phyloP scores from a whole-genome alignment of 352 stramenopile species.

The Phytopythium chamaehyphon region DNA sequence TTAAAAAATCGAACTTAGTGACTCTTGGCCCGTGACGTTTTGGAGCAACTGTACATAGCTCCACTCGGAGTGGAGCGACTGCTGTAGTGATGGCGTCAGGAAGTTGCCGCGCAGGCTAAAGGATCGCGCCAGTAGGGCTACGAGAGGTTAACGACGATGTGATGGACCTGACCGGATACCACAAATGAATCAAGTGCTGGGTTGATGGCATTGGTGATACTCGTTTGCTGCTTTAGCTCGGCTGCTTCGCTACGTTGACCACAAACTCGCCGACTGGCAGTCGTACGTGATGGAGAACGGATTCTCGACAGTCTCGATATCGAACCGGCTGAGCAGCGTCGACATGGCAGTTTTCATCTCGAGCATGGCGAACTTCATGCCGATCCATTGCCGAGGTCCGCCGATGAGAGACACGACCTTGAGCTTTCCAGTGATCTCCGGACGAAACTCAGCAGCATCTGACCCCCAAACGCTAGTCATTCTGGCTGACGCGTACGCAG shows the following conservation, averaged over 20 bases:
- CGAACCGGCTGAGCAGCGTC: conserved; percentile 46
- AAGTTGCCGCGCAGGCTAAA: no score
- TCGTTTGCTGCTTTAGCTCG: neutral
- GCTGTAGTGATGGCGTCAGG: no score
- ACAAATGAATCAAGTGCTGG: no score
- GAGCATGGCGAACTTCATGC: conserved; percentile 54
- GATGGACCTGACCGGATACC: no score
- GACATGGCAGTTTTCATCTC: conserved; percentile 65
- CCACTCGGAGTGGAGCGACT: no score
- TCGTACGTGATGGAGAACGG: conserved; percentile 41
- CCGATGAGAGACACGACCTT: conserved; percentile 49
- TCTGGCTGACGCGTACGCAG: conserved; percentile 51
- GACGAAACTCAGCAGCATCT: conserved; percentile 42
- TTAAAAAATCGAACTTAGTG: no score
- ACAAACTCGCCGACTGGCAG: conserved; percentile 34
- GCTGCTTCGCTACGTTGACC: conserved; percentile 16
- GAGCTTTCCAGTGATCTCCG: conserved; percentile 21
- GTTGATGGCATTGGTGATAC: neutral
- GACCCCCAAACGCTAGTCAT: conserved; percentile 50
- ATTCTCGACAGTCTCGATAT: conserved; percentile 35
- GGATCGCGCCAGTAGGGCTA: no score
- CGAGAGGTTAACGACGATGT: no score
- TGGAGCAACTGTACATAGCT: no score
- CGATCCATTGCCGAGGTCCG: conserved; percentile 61
- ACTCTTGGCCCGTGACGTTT: no score